phyloP scores from a whole-genome alignment of 2,329 filamentous ascomycete genomes.

The Seiridium cupressi region DNA sequence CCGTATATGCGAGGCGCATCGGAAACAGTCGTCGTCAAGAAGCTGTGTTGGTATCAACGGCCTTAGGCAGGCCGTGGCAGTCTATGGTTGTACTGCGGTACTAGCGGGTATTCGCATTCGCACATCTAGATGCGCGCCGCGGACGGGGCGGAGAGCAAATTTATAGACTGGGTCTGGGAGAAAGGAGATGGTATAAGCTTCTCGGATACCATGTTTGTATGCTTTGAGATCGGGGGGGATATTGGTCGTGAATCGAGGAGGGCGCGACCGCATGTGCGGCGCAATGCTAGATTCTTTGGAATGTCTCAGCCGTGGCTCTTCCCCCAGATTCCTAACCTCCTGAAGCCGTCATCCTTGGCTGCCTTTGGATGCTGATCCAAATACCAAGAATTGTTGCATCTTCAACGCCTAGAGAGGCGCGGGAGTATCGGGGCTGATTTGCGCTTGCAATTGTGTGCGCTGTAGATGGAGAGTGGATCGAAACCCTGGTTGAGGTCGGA shows the following conservation, averaged over 20 bases:
- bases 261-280: background rate
- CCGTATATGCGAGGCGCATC: background rate
- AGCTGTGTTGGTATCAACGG: background rate
- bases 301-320: slow-evolving; percentile 8
- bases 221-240: background rate
- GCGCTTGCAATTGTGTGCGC: slow-evolving; percentile 9
- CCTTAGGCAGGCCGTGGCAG: background rate
- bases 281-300: slow-evolving; percentile 9
- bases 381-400: background rate
- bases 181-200: slow-evolving; percentile 4
- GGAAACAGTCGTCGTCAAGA: background rate
- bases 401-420: background rate
- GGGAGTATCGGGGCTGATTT: background rate
- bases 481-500: slow-evolving; percentile 14
- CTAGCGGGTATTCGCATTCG: background rate
- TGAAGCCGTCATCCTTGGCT: background rate
- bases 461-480: background rate
- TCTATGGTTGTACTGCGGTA: background rate
- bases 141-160: background rate
- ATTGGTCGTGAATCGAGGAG: background rate
- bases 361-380: background rate
- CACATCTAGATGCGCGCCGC: background rate
- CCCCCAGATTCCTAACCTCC: background rate
- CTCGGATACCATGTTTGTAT: background rate
- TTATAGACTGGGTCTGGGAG: background rate